Percentiles rank a stretch among this genome's conserved stretches.
These are phyloP conservation scores for Krasilnikovozyma curviuscula DNA, from an alignment of 768 basidiomycete genomes.

Conservation along the genomic window DNA sequence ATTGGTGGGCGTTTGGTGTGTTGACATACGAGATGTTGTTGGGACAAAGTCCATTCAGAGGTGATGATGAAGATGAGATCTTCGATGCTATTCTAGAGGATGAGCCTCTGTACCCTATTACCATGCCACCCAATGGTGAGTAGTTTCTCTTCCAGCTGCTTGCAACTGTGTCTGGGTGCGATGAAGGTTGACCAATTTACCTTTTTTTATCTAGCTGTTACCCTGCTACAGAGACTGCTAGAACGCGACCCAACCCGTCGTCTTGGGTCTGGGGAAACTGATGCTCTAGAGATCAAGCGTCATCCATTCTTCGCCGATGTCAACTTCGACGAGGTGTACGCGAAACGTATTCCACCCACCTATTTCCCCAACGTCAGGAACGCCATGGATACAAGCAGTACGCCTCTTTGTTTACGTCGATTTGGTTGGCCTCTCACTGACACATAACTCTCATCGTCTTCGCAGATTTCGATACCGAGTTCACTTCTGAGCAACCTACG, in stretches of 20 bases:
- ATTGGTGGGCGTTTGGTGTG: conserved; percentile 99
- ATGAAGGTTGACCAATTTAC: background rate
- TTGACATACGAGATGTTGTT: conserved; percentile 96
- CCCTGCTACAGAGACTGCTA: conserved; percentile 42
- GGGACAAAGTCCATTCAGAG: conserved; percentile 96
- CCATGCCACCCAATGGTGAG: conserved; percentile 90
- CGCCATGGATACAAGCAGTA: conserved; percentile 45
- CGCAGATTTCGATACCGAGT: conserved; percentile 75
- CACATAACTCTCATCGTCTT: background rate
- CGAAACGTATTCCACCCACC: conserved; percentile 91
- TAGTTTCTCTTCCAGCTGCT: too few relatives aligned
- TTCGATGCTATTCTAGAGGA: conserved; percentile 98
- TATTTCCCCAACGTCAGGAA: conserved; percentile 91
- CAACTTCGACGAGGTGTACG: conserved; percentile 84
- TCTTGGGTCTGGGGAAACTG: conserved; percentile 72
- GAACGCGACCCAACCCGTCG: conserved; percentile 80
- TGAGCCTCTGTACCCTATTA: conserved; percentile 94
- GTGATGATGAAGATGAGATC: conserved; percentile 98
- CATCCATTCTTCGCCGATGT: conserved; percentile 99
- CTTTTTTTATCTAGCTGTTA: background rate
- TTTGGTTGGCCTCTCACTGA: background rate
- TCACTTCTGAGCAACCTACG: conserved; percentile 89
- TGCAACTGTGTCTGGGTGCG: too few relatives aligned
- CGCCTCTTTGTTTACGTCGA: background rate
- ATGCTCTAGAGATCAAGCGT: conserved; percentile 90